phyloP scores from a whole-genome alignment of 495 filamentous ascomycete species.

The Wilcoxina mikolae region DNA sequence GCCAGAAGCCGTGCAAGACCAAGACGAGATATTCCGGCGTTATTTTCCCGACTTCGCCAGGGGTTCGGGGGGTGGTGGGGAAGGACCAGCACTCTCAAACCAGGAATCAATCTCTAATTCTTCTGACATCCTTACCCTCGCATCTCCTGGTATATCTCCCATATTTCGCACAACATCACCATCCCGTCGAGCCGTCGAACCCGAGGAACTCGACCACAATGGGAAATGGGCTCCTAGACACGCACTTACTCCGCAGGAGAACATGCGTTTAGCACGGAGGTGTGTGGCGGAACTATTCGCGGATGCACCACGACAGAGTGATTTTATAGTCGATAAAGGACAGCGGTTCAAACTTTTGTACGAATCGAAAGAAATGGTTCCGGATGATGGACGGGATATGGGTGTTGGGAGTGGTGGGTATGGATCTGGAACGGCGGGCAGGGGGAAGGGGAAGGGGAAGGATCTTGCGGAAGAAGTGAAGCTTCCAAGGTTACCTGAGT shows the following conservation, averaged over 20 bases:
- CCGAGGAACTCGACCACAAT: constrained; percentile 20
- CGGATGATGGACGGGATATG: constrained; percentile 8
- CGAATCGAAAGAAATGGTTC: constrained; percentile 19
- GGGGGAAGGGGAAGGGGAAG: background rate
- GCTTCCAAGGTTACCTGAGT: background rate
- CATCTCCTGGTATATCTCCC: constrained; percentile 10
- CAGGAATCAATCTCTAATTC: too few species aligned
- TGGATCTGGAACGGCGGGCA: background rate
- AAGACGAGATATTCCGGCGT: background rate
- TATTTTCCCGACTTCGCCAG: background rate
- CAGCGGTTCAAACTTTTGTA: constrained; percentile 19
- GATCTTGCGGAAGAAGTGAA: background rate
- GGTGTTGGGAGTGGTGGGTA: background rate
- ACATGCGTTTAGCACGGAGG: constrained; percentile 39
- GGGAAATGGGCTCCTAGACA: constrained; percentile 40
- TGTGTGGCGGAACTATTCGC: constrained; percentile 38
- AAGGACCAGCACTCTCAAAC: background rate
- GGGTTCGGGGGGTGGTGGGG: background rate
- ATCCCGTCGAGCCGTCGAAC: constrained; percentile 24
- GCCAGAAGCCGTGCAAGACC: background rate
- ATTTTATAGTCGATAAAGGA: constrained; percentile 24
- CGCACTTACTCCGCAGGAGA: constrained; percentile 35
- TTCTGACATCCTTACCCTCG: constrained; percentile 8
- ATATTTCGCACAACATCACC: constrained; percentile 13
- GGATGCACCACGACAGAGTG: constrained; percentile 22